Percentiles rank a stretch among this genome's conserved stretches.
These are phyloP conservation scores for Podospora pseudopauciseta DNA, from an alignment of 495 filamentous ascomycete genomes.

Conservation along the genomic window DNA sequence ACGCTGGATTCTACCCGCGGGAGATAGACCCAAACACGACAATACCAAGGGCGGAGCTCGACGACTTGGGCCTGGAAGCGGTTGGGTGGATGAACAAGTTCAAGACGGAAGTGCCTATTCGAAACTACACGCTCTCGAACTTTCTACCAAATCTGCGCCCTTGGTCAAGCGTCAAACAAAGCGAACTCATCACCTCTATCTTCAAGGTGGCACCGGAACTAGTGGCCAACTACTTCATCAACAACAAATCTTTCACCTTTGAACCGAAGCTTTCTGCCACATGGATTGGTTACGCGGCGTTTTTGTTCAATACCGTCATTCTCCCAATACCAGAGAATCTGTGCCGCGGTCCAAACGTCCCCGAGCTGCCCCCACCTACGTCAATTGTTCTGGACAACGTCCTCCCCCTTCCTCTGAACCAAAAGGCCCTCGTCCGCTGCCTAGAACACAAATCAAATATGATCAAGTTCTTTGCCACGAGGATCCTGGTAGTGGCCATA, in stretches of 20 bases:
- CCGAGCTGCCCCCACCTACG: constrained; percentile 66
- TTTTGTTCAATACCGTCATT: constrained; percentile 74
- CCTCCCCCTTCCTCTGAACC: constrained; percentile 75
- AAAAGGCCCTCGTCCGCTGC: constrained; percentile 72
- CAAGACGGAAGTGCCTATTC: constrained; percentile 61
- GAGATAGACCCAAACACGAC: constrained; percentile 55
- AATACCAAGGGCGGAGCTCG: constrained; percentile 37
- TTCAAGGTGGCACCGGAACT: constrained; percentile 80
- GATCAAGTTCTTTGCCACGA: constrained; percentile 76
- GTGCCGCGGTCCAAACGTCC: constrained; percentile 52
- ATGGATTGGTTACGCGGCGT: constrained; percentile 89
- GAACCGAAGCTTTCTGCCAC: constrained; percentile 88
- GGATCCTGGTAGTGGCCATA: constrained; percentile 72
- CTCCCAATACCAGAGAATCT: constrained; percentile 68
- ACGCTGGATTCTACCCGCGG: constrained; percentile 71
- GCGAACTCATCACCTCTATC: constrained; percentile 72
- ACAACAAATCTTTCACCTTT: constrained; percentile 74
- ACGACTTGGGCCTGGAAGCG: constrained; percentile 68
- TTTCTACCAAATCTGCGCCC: constrained; percentile 79
- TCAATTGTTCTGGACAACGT: constrained; percentile 78
- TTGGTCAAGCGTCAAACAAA: constrained; percentile 74
- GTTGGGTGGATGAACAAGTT: constrained; percentile 65
- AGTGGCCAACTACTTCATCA: constrained; percentile 77
- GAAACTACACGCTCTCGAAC: constrained; percentile 68
- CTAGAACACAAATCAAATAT: constrained; percentile 69